Evolutionary conservation across 306 rosid species (phyloP).

Genomic region (Cucurbita pepo): DNA sequence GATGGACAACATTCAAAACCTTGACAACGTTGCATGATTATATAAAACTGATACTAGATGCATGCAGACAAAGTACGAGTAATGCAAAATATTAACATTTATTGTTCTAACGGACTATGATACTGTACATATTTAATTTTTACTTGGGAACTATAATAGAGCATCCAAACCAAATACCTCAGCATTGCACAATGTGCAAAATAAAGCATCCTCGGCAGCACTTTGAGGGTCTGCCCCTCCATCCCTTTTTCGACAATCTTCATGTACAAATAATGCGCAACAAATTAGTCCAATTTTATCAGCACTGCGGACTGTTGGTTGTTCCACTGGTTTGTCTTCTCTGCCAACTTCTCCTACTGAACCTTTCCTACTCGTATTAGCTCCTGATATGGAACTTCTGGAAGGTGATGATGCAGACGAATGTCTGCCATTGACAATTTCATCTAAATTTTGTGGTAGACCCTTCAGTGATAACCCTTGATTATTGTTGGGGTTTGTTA

Average conservation of each 20-base stretch:
- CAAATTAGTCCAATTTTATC: conserved; percentile 45
- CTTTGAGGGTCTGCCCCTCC: conserved; percentile 49
- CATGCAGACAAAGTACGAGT: neutral
- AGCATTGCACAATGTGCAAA: conserved; percentile 94
- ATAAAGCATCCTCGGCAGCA: conserved; percentile 71
- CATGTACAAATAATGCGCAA: conserved; percentile 61
- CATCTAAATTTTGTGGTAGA: conserved; percentile 44
- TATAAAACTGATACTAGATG: neutral
- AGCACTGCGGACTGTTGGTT: conserved; percentile 20
- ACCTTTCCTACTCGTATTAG: conserved; percentile 66
- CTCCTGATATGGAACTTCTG: conserved; percentile 53
- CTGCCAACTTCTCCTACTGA: conserved; percentile 51
- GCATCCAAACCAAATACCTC: conserved; percentile 38
- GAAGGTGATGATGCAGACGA: conserved; percentile 59
- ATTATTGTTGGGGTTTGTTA: conserved; percentile 18
- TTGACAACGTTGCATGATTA: neutral
- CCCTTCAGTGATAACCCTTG: conserved; percentile 36
- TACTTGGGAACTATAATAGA: neutral
- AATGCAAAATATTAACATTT: neutral
- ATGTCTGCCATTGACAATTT: conserved; percentile 27
- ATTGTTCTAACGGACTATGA: neutral
- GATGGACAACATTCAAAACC: neutral
- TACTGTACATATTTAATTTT: neutral
- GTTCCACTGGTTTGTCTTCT: conserved; percentile 28
- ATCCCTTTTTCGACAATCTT: conserved; percentile 77